Conservation (phyloP, 805 yeast genomes). For the Blastobotrys peoriensis region DNA sequence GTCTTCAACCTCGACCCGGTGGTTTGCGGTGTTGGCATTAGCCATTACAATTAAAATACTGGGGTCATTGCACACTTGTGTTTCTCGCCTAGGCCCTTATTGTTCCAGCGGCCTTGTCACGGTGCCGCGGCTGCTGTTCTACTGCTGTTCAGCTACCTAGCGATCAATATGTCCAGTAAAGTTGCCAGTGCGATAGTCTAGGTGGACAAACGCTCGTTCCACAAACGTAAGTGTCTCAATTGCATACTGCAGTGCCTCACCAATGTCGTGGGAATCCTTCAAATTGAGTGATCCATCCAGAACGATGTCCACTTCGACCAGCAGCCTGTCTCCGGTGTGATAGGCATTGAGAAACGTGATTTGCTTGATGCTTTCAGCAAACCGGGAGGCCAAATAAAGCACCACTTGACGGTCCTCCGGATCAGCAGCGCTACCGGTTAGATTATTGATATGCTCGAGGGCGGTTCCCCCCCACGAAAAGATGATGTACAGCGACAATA, state of each 20-base stretch:
- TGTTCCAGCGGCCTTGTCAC: no score
- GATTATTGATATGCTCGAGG: conserved; percentile 64
- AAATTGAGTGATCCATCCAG: conserved; percentile 45
- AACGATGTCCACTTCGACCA: conserved; percentile 71
- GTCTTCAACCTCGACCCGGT: no score
- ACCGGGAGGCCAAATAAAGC: conserved; percentile 60
- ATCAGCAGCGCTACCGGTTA: conserved; percentile 68
- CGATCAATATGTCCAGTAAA: conserved; percentile 32
- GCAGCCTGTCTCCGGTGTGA: conserved; percentile 71
- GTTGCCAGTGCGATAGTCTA: conserved; percentile 44
- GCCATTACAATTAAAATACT: no score
- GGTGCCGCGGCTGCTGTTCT: no score
- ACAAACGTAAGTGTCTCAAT: conserved; percentile 71
- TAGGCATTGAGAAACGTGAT: conserved; percentile 65
- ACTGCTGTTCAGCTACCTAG: no score
- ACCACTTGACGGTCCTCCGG: conserved; percentile 59
- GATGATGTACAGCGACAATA: conserved; percentile 56
- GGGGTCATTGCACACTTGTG: no score
- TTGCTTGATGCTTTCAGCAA: conserved; percentile 58
- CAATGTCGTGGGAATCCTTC: conserved; percentile 72
- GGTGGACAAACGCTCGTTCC: conserved; percentile 76
- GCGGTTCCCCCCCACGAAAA: conserved; percentile 59
- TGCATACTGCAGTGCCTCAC: conserved; percentile 76
- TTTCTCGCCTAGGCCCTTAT: no score
- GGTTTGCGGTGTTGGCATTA: no score